Percentiles rank a stretch among this genome's conserved stretches.
Evolutionary conservation across 768 basidiomycete genomes (phyloP).

Genomic region (Tricholoma terreum): DNA sequence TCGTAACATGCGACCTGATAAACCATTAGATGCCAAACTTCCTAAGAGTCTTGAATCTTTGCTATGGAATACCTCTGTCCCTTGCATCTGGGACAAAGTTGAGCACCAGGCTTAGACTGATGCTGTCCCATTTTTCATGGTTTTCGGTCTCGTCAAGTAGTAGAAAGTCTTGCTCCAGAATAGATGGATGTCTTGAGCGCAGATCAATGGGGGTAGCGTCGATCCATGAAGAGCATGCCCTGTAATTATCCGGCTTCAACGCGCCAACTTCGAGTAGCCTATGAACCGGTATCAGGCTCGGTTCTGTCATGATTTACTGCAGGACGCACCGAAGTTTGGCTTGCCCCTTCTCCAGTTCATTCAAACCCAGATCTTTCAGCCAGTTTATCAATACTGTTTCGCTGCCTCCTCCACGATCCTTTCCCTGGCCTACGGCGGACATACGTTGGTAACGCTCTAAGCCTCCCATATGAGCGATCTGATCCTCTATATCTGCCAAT

Average conservation of each 20-base stretch:
- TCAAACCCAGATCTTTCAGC: slow-evolving; percentile 55
- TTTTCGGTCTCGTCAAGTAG: slow-evolving; percentile 51
- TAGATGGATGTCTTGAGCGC: slow-evolving; percentile 76
- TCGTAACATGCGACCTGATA: slow-evolving; percentile 66
- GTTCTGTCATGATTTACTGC: neutral
- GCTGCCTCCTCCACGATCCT: slow-evolving; percentile 84
- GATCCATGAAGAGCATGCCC: slow-evolving; percentile 66
- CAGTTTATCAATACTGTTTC: slow-evolving; percentile 77
- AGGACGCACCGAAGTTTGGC: slow-evolving; percentile 29
- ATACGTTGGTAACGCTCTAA: slow-evolving; percentile 79
- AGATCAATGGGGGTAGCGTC: slow-evolving; percentile 76
- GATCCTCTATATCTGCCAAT: slow-evolving; percentile 50
- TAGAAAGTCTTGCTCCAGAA: slow-evolving; percentile 85
- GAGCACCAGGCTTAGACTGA: slow-evolving; percentile 85
- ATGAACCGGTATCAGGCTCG: neutral
- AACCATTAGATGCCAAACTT: slow-evolving; percentile 1
- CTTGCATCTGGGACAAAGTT: slow-evolving; percentile 80
- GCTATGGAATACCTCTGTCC: slow-evolving; percentile 60
- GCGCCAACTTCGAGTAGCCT: slow-evolving; percentile 91
- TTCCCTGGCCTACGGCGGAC: slow-evolving; percentile 77
- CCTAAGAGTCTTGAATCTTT: neutral
- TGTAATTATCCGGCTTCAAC: slow-evolving; percentile 80
- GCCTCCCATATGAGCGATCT: slow-evolving; percentile 74
- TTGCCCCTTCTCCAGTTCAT: slow-evolving; percentile 18
- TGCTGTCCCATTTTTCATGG: slow-evolving; percentile 63